phyloP scores from a whole-genome alignment of 2,329 filamentous ascomycete genomes.

The Lasiodiplodia theobromae region DNA sequence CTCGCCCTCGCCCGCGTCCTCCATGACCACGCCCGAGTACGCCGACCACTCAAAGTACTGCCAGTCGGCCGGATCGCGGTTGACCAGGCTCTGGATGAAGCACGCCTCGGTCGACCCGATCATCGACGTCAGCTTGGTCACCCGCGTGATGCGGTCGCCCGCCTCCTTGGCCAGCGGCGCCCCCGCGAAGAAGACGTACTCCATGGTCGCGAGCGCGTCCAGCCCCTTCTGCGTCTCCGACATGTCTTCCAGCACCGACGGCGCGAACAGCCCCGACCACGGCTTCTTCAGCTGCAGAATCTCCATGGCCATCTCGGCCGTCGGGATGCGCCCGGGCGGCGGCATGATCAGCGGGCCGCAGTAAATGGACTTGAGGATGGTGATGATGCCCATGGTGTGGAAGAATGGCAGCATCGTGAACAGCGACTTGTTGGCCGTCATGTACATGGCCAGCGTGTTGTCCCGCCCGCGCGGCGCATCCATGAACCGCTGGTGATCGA shows the following conservation, averaged over 20 bases:
- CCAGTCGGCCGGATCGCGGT: constrained; percentile 34
- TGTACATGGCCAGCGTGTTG: constrained; percentile 30
- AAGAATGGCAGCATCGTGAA: constrained; percentile 33
- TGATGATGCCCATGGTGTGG: constrained; percentile 33
- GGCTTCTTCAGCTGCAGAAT: constrained; percentile 31
- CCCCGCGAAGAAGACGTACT: constrained; percentile 35
- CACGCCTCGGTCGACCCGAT: constrained; percentile 38
- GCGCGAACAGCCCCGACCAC: constrained; percentile 37
- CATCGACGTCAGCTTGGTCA: constrained; percentile 35
- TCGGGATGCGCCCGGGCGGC: constrained; percentile 29
- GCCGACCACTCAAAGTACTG: constrained; percentile 38
- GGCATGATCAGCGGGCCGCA: constrained; percentile 30
- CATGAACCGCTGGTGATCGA: constrained; percentile 33
- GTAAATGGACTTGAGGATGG: constrained; percentile 32
- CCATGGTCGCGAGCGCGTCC: constrained; percentile 34
- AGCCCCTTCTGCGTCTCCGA: constrained; percentile 36
- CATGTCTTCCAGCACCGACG: constrained; percentile 39
- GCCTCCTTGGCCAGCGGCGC: constrained; percentile 34
- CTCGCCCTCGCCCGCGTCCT: constrained; percentile 36
- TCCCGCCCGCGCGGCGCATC: constrained; percentile 31
- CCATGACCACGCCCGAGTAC: constrained; percentile 37
- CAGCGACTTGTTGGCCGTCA: constrained; percentile 6
- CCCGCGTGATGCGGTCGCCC: constrained; percentile 34
- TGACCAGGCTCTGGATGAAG: constrained; percentile 35
- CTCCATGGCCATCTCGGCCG: constrained; percentile 32